Evolutionary conservation across 345 rosid species (phyloP).

Genomic region (Laguncularia racemosa): DNA sequence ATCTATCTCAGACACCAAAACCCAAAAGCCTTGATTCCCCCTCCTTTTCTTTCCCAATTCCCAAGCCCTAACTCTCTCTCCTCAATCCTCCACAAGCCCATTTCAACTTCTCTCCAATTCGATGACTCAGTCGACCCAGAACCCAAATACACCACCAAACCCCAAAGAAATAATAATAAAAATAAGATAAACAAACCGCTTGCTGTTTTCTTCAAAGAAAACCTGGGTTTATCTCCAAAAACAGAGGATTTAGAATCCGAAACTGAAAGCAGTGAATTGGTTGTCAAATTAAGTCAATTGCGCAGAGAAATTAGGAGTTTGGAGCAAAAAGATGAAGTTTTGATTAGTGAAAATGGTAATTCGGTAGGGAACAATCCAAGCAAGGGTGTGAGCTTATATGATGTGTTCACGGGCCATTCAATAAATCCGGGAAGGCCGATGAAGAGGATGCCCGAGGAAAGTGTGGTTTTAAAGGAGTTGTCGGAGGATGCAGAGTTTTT

Average conservation of each 20-base stretch:
- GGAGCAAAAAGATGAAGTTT: conserved; percentile 20
- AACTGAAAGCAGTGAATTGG: conserved; percentile 19
- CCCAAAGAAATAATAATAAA: conserved; percentile 1
- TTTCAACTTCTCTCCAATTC: conserved; percentile 13
- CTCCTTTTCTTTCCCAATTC: not conserved
- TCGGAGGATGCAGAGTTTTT: conserved; percentile 42
- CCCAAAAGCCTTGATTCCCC: conserved; percentile 2
- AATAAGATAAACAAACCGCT: conserved; percentile 23
- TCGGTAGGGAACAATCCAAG: not conserved
- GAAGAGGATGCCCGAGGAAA: conserved; percentile 2
- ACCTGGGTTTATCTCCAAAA: conserved; percentile 35
- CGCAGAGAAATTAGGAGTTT: conserved; percentile 28
- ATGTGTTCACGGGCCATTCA: conserved; percentile 13
- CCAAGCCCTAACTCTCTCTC: conserved; percentile 6
- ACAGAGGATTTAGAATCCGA: conserved; percentile 18
- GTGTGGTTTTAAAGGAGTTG: conserved; percentile 39
- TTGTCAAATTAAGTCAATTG: conserved; percentile 30
- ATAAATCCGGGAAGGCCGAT: conserved; percentile 1
- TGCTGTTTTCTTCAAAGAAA: conserved; percentile 39
- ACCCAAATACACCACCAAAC: conserved; percentile 3
- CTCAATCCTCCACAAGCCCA: conserved; percentile 11
- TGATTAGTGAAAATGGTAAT: conserved; percentile 3
- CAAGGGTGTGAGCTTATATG: conserved; percentile 7
- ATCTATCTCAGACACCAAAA: conserved; percentile 11
- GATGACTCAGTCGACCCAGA: conserved; percentile 1